Conservation (phyloP, 495 filamentous ascomycete genomes). For the Zalerion maritima region DNA sequence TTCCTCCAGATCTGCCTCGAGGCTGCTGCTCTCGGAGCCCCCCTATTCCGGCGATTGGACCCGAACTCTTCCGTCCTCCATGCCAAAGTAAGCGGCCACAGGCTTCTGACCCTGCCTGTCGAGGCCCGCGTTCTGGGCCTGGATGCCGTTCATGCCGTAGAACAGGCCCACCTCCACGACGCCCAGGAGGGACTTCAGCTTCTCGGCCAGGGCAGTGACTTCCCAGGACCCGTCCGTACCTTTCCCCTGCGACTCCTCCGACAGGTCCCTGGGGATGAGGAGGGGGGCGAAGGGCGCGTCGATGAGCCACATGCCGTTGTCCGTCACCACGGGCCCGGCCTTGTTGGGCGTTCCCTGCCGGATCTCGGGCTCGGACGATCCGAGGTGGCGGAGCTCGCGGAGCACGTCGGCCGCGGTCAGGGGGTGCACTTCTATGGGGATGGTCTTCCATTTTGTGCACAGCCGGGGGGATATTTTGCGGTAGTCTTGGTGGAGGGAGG, state of each 20-base stretch:
- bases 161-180: constrained; percentile 91
- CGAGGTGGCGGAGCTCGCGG: constrained; percentile 49
- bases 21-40: no score
- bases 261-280: constrained; percentile 44
- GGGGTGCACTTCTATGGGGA: constrained; percentile 89
- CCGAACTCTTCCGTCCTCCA: constrained; percentile 59
- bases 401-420: constrained; percentile 61
- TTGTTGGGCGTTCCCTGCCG: constrained; percentile 54
- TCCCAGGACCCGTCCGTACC: constrained; percentile 54
- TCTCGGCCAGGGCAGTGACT: constrained; percentile 52
- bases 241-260: constrained; percentile 21
- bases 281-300: constrained; percentile 75
- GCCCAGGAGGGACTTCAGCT: constrained; percentile 70
- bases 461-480: constrained; percentile 71
- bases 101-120: constrained; percentile 72
- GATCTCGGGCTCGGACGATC: constrained; percentile 50
- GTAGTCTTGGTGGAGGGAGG: constrained; percentile 52
- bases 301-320: constrained; percentile 87
- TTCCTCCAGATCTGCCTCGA: neutral
- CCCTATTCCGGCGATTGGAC: no score
- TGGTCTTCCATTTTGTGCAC: constrained; percentile 59
- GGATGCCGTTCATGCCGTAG: constrained; percentile 55
- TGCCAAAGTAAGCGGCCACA: constrained; percentile 87
- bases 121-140: constrained; percentile 42
- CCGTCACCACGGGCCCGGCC: constrained; percentile 73